These are phyloP conservation scores for Pichia cephalocereana DNA, from an alignment of 805 yeast genomes.

Conservation along the genomic window DNA sequence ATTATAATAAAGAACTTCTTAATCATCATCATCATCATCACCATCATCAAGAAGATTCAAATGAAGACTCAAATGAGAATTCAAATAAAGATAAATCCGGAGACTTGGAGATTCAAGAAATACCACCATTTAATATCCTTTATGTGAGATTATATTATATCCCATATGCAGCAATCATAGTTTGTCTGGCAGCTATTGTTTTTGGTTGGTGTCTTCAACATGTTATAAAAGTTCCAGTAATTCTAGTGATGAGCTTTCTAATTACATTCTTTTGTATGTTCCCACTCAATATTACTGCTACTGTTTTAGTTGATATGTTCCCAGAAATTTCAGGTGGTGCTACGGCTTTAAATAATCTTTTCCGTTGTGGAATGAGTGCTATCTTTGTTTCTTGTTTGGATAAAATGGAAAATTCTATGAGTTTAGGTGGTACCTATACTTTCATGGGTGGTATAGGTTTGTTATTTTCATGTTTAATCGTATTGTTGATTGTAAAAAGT, in stretches of 20 bases:
- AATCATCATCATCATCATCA: no score
- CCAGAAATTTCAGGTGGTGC: slow-evolving; percentile 68
- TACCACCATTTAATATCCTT: slow-evolving; percentile 43
- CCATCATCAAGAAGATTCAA: no score
- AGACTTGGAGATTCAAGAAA: neutral
- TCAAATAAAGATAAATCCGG: neutral
- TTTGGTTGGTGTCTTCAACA: slow-evolving; percentile 69
- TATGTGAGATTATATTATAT: slow-evolving; percentile 43
- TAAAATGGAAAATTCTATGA: slow-evolving; percentile 48
- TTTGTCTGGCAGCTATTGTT: slow-evolving; percentile 31
- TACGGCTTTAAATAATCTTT: slow-evolving; percentile 60
- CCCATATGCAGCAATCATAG: slow-evolving; percentile 31
- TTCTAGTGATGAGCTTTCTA: slow-evolving; percentile 49
- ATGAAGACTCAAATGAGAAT: no score
- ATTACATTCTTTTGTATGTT: slow-evolving; percentile 52
- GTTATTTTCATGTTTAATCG: slow-evolving; percentile 8
- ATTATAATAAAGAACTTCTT: neutral
- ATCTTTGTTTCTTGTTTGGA: slow-evolving; percentile 58
- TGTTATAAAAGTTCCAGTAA: slow-evolving; percentile 39
- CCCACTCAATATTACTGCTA: slow-evolving; percentile 48
- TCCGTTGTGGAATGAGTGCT: slow-evolving; percentile 68
- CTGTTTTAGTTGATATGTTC: slow-evolving; percentile 66
- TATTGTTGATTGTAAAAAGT: slow-evolving; percentile 14
- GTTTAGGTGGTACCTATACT: slow-evolving; percentile 70
- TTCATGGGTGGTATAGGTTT: slow-evolving; percentile 48